Evolutionary conservation across 768 basidiomycete species (phyloP), one percentile per base, ranked within the genome.

Genomic region (Leccinum ochraceum): DNA sequence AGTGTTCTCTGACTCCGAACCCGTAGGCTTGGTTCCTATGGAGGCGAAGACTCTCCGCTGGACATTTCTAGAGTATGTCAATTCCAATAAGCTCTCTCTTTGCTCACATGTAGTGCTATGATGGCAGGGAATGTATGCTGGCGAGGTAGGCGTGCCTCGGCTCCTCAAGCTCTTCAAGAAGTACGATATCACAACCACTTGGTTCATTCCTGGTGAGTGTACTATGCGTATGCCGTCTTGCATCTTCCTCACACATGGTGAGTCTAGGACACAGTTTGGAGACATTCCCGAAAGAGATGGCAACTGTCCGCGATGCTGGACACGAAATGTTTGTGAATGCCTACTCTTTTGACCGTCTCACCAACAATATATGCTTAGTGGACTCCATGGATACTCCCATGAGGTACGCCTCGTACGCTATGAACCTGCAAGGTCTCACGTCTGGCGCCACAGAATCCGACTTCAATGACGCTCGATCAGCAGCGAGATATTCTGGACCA

Each of bases 201-300:
- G 88, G 87, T 91, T 90, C 70, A 89, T 90, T 57, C 87, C 88
- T 26, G 89, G 87, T 82, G 65, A 26, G 61, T 44, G 2, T 16
- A 3, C 14, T 42, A 11, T 22, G 9, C 9, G 20, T 16, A 46
- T 44, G 10, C 60, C 14, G 48, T 42, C 14, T 34, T 20, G 34
- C n/a, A 24, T 32, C 28, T 37, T 4, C 6, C 26, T 55, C 59
- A 51, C 17, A 57, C 36, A 42, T 37, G 30, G 17, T n/a, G 4
- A 16, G 6, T 13, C 8, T 60, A 84, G 86, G 87, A 2, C 89
- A 92, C 65, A 86, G 86, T 61, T 73, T 90, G 56, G 89, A 90
- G 66, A 90, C 89, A 0, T 91, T 91, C 70, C 87, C 88, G 0
- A 76, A 84, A 52, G 76, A 90, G 70, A 86, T 88, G 82, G 84